A percentile compares a stretch with the other conserved stretches of the same genome.
Evolutionary conservation across 345 rosid genomes (phyloP).

Genomic region (Nasturtium officinale): DNA sequence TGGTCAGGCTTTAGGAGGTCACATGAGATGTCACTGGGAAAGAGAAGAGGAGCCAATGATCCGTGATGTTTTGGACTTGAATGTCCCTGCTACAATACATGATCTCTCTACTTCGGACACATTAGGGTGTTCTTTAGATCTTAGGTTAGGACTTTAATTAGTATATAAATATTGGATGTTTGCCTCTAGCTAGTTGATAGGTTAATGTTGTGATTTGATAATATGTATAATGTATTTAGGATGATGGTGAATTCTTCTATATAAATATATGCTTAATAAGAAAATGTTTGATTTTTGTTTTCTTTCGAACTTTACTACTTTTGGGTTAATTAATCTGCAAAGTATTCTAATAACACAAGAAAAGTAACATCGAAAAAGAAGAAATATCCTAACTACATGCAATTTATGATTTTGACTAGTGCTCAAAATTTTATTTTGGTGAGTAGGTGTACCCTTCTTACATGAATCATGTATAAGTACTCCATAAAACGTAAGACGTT

Average conservation of each 20-base stretch:
- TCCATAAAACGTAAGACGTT: neutral
- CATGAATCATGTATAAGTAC: neutral
- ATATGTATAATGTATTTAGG: slow-evolving; percentile 14
- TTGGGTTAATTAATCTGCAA: neutral
- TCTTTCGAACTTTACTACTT: neutral
- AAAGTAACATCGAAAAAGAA: neutral
- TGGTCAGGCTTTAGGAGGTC: slow-evolving; percentile 85
- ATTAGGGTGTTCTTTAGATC: slow-evolving; percentile 58
- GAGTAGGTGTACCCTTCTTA: neutral
- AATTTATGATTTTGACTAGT: neutral
- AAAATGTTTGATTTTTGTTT: neutral
- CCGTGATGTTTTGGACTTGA: slow-evolving; percentile 58
- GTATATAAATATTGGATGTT: slow-evolving; percentile 17
- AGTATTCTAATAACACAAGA: neutral
- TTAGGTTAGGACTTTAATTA: slow-evolving; percentile 68
- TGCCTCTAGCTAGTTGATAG: slow-evolving; percentile 5
- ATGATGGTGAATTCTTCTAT: slow-evolving; percentile 12
- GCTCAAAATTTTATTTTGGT: neutral
- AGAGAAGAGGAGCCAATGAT: slow-evolving; percentile 48
- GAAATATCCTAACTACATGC: neutral
- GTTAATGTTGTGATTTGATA: slow-evolving; percentile 28
- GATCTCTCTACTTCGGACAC: slow-evolving; percentile 51
- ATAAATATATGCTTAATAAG: slow-evolving; percentile 19
- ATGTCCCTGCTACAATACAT: slow-evolving; percentile 60
- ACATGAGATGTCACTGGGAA: slow-evolving; percentile 83